A percentile compares a stretch with the other conserved stretches of the same genome.
These are phyloP conservation scores for Gossypium trilobum DNA, from an alignment of 441 rosid genomes.

Conservation along the genomic window DNA sequence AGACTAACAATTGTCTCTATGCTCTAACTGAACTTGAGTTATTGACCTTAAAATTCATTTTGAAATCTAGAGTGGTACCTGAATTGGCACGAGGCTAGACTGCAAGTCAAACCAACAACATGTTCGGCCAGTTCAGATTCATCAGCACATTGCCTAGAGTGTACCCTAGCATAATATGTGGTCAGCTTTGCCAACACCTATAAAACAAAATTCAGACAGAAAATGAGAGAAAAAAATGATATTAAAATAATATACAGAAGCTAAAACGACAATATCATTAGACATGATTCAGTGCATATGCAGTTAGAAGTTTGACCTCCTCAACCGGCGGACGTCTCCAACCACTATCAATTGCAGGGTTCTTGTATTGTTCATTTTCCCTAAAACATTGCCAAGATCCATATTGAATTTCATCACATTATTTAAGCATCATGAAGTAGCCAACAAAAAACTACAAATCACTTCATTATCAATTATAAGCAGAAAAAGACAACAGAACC, in stretches of 20 bases:
- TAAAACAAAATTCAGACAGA: conserved; percentile 16
- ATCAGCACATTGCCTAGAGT: conserved; percentile 76
- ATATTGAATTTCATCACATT: conserved; percentile 12
- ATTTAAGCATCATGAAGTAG: conserved; percentile 5
- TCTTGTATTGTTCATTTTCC: conserved; percentile 80
- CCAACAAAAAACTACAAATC: neutral
- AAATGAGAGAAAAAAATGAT: conserved; percentile 1
- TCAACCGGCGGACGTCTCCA: conserved; percentile 83
- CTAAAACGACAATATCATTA: conserved; percentile 6
- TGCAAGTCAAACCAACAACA: conserved; percentile 69
- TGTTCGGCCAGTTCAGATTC: conserved; percentile 96
- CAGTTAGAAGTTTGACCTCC: conserved; percentile 47
- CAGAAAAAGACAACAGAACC: neutral
- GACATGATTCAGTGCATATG: conserved; percentile 6
- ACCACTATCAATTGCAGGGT: conserved; percentile 34
- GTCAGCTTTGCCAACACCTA: conserved; percentile 72
- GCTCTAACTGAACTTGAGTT: neutral
- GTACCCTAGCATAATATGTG: conserved; percentile 57
- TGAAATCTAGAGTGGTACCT: conserved; percentile 32
- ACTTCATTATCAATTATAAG: neutral
- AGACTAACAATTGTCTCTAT: conserved; percentile 1
- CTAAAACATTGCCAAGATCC: conserved; percentile 31
- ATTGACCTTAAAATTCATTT: neutral
- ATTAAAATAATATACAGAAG: neutral
- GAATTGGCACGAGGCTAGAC: conserved; percentile 80